Evolutionary conservation across 306 rosid genomes (phyloP).

Genomic region (Malus sylvestris): DNA sequence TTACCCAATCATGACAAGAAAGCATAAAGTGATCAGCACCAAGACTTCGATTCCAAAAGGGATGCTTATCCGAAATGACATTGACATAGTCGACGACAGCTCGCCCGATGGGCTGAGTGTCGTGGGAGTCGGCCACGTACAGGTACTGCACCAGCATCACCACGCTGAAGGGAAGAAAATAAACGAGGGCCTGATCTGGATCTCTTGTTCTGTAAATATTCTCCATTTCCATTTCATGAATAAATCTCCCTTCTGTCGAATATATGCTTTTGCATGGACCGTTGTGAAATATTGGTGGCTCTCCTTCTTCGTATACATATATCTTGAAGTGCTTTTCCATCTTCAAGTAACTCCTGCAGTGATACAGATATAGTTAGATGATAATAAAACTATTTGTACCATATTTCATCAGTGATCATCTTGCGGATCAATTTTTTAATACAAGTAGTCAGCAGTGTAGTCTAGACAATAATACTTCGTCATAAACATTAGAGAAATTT

Average conservation of each 20-base stretch:
- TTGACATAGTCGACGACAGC: slow-evolving; percentile 30
- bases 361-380: neutral
- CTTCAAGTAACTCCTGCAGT: slow-evolving; percentile 33
- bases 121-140: slow-evolving; percentile 24
- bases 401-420: too few relatives aligned
- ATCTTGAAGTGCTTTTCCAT: slow-evolving; percentile 39
- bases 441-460: too few relatives aligned
- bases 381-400: neutral
- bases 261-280: slow-evolving; percentile 49
- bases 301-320: slow-evolving; percentile 37
- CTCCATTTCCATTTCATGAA: slow-evolving; percentile 35
- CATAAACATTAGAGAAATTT: too few relatives aligned
- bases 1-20: slow-evolving; percentile 50
- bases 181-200: slow-evolving; percentile 31
- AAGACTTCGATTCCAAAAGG: slow-evolving; percentile 34
- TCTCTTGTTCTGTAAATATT: slow-evolving; percentile 22
- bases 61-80: slow-evolving; percentile 27
- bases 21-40: slow-evolving; percentile 47
- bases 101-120: slow-evolving; percentile 10
- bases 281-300: slow-evolving; percentile 35
- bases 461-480: too few relatives aligned
- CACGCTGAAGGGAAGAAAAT: slow-evolving; percentile 42
- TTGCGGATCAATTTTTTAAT: too few relatives aligned
- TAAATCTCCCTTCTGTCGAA: slow-evolving; percentile 40
- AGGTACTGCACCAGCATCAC: slow-evolving; percentile 37